A percentile compares a stretch with the other conserved stretches of the same genome.
phyloP scores from a whole-genome alignment of 495 filamentous ascomycete species.

The Cenococcum geophilum region DNA sequence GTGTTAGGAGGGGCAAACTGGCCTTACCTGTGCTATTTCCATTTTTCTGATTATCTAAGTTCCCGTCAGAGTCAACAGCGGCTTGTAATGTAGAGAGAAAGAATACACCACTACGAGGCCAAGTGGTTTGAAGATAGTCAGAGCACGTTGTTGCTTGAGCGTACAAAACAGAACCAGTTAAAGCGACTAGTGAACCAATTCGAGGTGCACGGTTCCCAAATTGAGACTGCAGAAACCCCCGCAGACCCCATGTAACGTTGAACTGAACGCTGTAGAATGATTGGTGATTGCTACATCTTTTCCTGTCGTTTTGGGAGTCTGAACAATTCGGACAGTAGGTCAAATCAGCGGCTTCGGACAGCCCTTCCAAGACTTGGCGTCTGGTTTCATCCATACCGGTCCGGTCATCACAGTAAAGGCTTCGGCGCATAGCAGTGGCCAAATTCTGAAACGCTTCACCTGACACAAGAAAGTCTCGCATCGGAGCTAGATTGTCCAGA shows the following conservation, averaged over 20 bases:
- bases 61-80: too few relatives aligned
- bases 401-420: background rate
- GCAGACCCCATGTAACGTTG: constrained; percentile 5
- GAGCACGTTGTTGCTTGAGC: constrained; percentile 31
- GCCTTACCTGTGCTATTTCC: too few relatives aligned
- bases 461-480: constrained; percentile 9
- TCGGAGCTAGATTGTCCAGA: background rate
- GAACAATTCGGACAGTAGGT: too few relatives aligned
- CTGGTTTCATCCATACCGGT: background rate
- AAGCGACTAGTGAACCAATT: constrained; percentile 17
- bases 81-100: constrained; percentile 8
- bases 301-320: background rate
- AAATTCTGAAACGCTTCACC: constrained; percentile 8
- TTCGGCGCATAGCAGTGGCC: constrained; percentile 4
- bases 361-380: background rate
- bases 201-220: background rate
- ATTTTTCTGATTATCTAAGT: background rate
- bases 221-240: constrained; percentile 9
- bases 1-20: too few relatives aligned
- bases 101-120: constrained; percentile 19
- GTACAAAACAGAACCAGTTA: constrained; percentile 22
- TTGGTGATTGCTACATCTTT: background rate
- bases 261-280: background rate
- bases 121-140: constrained; percentile 20
- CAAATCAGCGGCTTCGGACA: background rate